These are phyloP conservation scores for Trichoderma sp. DNA, from an alignment of 2,329 filamentous ascomycete genomes.

Conservation along the genomic window DNA sequence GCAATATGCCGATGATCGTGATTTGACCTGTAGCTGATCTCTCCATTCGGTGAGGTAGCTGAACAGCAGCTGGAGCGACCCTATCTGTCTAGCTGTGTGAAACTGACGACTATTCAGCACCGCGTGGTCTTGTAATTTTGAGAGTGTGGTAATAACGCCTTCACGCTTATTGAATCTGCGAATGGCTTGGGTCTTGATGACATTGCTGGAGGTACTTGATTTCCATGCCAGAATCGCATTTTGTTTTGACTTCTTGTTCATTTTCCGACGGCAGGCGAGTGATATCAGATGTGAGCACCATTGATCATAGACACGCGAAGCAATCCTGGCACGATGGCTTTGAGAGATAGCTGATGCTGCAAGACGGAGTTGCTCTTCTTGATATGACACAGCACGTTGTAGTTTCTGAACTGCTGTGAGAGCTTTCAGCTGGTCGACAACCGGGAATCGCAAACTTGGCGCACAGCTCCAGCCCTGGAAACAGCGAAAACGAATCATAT, in stretches of 20 bases:
- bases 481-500: constrained; percentile 63
- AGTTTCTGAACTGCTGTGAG: constrained; percentile 38
- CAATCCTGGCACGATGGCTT: constrained; percentile 27
- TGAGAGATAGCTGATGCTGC: constrained; percentile 30
- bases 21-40: constrained; percentile 32
- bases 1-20: constrained; percentile 30
- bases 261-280: constrained; percentile 27
- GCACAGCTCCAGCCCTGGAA: constrained; percentile 41
- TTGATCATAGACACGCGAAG: constrained; percentile 28
- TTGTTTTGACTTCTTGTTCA: constrained; percentile 24
- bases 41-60: constrained; percentile 35
- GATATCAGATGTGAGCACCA: constrained; percentile 34
- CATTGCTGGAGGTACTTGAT: constrained; percentile 23
- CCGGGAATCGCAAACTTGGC: constrained; percentile 34
- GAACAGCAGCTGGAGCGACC: constrained; percentile 26
- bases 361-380: constrained; percentile 33
- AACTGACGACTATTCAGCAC: not conserved
- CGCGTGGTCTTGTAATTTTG: constrained; percentile 29
- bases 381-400: constrained; percentile 32
- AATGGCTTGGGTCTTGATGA: constrained; percentile 25
- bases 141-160: constrained; percentile 24
- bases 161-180: constrained; percentile 24
- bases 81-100: constrained; percentile 23
- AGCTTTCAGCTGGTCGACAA: constrained; percentile 34
- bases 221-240: constrained; percentile 30